phyloP scores from a whole-genome alignment of 805 yeast genomes.

The Starmerella apis region DNA sequence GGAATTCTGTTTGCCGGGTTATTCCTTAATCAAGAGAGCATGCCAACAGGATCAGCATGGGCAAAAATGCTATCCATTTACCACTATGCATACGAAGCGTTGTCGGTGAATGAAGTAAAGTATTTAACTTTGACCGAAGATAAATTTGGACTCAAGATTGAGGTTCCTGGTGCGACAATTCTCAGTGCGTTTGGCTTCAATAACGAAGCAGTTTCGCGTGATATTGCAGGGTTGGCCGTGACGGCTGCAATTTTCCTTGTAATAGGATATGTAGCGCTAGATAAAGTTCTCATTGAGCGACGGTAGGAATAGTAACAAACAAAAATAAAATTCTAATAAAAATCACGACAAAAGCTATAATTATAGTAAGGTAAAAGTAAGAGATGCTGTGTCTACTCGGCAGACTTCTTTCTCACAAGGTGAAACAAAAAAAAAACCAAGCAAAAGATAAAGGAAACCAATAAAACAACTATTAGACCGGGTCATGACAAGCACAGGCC shows the following conservation, averaged over 20 bases:
- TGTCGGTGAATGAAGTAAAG: conserved; percentile 85
- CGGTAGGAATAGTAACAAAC: conserved; percentile 34
- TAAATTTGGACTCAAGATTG: conserved; percentile 86
- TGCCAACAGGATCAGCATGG: conserved; percentile 43
- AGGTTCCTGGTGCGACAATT: conserved; percentile 96
- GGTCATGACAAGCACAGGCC: too few relatives aligned
- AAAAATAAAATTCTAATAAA: not conserved
- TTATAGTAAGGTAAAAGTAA: too few relatives aligned
- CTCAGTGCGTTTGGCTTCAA: conserved; percentile 90
- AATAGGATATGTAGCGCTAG: conserved; percentile 66
- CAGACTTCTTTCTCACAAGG: too few relatives aligned
- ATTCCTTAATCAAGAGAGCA: conserved; percentile 72
- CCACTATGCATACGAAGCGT: conserved; percentile 92
- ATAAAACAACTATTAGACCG: too few relatives aligned
- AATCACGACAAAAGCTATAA: not conserved
- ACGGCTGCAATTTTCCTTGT: conserved; percentile 51
- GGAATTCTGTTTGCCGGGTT: conserved; percentile 88
- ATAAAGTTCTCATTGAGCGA: conserved; percentile 62
- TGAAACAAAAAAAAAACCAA: too few relatives aligned
- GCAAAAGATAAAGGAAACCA: too few relatives aligned
- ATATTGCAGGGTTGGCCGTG: conserved; percentile 48
- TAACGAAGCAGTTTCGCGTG: conserved; percentile 62
- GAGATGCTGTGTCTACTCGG: too few relatives aligned
- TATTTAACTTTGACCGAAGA: conserved; percentile 73
- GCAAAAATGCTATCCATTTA: conserved; percentile 78